A percentile compares a stretch with the other conserved stretches of the same genome.
Conservation (phyloP, 2,329 filamentous ascomycete genomes). For the Aphanoascus verrucosus region DNA sequence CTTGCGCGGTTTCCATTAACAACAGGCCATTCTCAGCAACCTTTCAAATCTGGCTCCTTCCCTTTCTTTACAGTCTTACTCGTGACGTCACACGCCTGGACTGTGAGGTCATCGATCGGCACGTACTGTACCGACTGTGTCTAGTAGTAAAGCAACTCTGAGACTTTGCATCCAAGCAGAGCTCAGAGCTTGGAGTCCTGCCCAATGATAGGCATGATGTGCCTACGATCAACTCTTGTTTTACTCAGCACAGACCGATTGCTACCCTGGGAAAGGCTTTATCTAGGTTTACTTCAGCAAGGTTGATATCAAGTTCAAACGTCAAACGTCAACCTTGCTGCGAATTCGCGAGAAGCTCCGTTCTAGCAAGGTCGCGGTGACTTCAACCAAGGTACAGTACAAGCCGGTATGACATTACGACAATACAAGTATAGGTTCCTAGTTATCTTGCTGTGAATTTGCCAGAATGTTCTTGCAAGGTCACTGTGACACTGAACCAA, state of each 20-base stretch:
- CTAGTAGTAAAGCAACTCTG: too few relatives aligned
- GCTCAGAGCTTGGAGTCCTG: neutral
- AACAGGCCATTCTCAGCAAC: neutral
- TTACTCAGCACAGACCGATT: too few relatives aligned
- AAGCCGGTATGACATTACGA: neutral
- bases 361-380: neutral
- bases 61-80: neutral
- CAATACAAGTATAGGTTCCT: too few relatives aligned
- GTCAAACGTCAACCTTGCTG: neutral
- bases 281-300: too few relatives aligned
- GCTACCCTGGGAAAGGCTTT: too few relatives aligned
- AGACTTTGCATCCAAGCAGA: neutral
- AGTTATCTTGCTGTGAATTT: too few relatives aligned
- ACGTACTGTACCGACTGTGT: too few relatives aligned
- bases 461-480: too few relatives aligned
- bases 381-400: neutral
- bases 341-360: neutral
- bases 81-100: slow-evolving; percentile 4
- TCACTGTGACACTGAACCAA: neutral
- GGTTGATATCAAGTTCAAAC: neutral
- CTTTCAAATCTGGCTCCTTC: neutral
- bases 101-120: slow-evolving; percentile 2
- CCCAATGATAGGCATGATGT: neutral
- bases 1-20: neutral
- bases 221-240: neutral